A percentile compares a stretch with the other conserved stretches of the same genome.
Evolutionary conservation across 805 yeast genomes (phyloP).

Genomic region (Myxozyma kluyveri): DNA sequence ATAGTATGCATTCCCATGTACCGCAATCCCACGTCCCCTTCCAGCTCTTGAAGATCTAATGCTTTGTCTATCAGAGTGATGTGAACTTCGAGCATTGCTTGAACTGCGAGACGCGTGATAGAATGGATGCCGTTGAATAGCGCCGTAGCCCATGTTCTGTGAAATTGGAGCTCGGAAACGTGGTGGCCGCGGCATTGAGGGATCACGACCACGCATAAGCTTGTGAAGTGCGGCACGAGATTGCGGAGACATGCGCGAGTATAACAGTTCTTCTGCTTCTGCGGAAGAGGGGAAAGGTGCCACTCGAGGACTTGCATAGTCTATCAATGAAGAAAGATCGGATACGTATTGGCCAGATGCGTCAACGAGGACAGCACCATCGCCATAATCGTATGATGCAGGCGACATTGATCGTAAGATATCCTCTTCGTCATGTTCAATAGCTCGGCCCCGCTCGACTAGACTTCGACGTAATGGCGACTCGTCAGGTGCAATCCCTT

Average conservation of each 20-base stretch:
- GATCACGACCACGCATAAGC: conserved; percentile 26
- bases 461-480: neutral
- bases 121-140: conserved; percentile 28
- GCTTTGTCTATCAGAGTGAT: conserved; percentile 11
- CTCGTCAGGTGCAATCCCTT: neutral
- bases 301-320: conserved; percentile 29
- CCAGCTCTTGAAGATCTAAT: neutral
- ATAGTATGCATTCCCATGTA: conserved; percentile 3
- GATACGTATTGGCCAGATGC: conserved; percentile 1
- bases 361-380: neutral
- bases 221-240: conserved; percentile 27
- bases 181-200: conserved; percentile 23
- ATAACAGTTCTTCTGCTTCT: conserved; percentile 28
- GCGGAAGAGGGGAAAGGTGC: conserved; percentile 29
- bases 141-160: conserved; percentile 31
- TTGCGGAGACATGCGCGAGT: conserved; percentile 29
- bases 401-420: neutral
- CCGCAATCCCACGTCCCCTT: too few relatives aligned
- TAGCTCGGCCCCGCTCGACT: neutral
- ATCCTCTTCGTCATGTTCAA: neutral
- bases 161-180: conserved; percentile 29
- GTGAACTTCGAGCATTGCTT: conserved; percentile 14
- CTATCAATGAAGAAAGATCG: conserved; percentile 23
- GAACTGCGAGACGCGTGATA: conserved; percentile 15
- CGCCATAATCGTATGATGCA: neutral